phyloP scores from a whole-genome alignment of 495 filamentous ascomycete species.

The Hypoxylon fuscum region DNA sequence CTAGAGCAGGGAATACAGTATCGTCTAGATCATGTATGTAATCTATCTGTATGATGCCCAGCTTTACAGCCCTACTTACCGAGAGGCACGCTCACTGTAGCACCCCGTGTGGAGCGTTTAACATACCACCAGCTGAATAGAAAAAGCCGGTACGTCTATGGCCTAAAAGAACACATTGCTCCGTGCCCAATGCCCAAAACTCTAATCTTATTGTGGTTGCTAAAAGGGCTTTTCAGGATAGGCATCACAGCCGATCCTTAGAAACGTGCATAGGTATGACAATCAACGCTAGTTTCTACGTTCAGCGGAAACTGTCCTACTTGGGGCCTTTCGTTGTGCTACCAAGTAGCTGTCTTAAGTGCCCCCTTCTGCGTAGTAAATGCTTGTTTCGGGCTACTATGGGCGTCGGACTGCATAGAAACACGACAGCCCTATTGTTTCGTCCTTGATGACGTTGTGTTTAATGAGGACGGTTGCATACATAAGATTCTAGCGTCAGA shows the following conservation, averaged over 20 bases:
- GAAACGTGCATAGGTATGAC: no score
- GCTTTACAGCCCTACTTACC: conserved; percentile 24
- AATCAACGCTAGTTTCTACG: background rate
- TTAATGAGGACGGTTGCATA: background rate
- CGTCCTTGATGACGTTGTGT: conserved; percentile 1
- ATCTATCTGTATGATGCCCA: background rate
- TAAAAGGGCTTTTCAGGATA: background rate
- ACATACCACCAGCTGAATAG: conserved; percentile 2
- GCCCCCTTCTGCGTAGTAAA: background rate
- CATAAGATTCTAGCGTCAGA: background rate
- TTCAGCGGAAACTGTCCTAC: no score
- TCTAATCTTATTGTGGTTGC: background rate
- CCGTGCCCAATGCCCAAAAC: background rate
- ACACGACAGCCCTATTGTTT: conserved; percentile 13
- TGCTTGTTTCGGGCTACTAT: conserved; percentile 15
- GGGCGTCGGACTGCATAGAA: conserved; percentile 15
- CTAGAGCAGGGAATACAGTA: conserved; percentile 11
- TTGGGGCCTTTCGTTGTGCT: no score
- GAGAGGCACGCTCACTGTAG: conserved; percentile 21
- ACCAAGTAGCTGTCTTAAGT: background rate
- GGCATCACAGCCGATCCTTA: no score
- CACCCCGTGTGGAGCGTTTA: conserved; percentile 16
- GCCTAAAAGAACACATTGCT: background rate
- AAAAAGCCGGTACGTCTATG: background rate
- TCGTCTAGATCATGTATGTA: conserved; percentile 23